phyloP scores from a whole-genome alignment of 495 filamentous ascomycete genomes.

The Monascus purpureus region DNA sequence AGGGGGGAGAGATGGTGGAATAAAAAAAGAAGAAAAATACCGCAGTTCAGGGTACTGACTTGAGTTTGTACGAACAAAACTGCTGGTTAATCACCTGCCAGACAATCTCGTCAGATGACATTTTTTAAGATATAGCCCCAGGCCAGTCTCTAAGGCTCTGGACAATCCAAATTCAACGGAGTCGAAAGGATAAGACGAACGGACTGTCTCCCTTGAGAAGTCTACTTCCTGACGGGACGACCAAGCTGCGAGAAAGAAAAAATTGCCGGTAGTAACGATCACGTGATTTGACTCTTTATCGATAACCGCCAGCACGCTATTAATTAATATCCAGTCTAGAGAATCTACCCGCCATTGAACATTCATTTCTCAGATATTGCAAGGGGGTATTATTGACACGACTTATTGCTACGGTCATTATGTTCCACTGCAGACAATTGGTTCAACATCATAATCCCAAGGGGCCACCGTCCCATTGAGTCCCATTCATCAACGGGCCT shows the following conservation, averaged over 20 bases:
- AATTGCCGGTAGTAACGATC: slow-evolving; percentile 13
- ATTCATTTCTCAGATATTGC: no score
- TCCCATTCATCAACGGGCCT: slow-evolving; percentile 22
- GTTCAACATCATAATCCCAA: slow-evolving; percentile 27
- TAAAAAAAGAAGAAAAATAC: slow-evolving; percentile 7
- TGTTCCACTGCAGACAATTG: background rate
- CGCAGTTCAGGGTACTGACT: no score
- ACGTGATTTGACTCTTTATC: slow-evolving; percentile 25
- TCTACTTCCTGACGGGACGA: no score
- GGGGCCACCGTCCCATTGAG: slow-evolving; percentile 34
- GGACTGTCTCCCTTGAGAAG: slow-evolving; percentile 2
- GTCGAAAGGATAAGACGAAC: background rate
- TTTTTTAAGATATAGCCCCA: no score
- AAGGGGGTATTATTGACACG: no score
- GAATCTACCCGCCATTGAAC: no score
- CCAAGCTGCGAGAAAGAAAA: slow-evolving; percentile 17
- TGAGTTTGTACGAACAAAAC: slow-evolving; percentile 93
- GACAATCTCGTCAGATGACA: slow-evolving; percentile 91
- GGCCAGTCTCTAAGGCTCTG: no score
- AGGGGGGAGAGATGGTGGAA: no score
- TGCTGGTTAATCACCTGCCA: slow-evolving; percentile 95
- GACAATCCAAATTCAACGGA: no score
- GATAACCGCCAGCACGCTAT: slow-evolving; percentile 16
- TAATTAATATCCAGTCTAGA: no score
- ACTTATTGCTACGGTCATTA: no score